Evolutionary conservation across 2,329 filamentous ascomycete genomes (phyloP).

Genomic region (Aureobasidium sp.): DNA sequence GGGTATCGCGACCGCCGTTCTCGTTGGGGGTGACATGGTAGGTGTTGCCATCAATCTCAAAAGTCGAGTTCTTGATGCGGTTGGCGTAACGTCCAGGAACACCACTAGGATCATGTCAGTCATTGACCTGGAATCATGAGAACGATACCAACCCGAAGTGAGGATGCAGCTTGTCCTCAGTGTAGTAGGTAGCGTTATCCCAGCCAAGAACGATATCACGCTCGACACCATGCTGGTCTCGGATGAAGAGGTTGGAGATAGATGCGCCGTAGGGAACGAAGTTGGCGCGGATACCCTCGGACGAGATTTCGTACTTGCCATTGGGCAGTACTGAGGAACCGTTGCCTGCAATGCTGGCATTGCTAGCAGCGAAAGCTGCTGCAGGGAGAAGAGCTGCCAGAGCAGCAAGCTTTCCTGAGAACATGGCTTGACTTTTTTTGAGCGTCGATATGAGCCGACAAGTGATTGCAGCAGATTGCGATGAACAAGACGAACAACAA

Average conservation of each 20-base stretch:
- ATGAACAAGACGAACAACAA: conserved; percentile 5
- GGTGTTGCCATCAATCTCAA: conserved; percentile 41
- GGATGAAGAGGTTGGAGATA: conserved; percentile 63
- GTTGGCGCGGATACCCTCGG: conserved; percentile 57
- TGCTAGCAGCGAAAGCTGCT: conserved; percentile 16
- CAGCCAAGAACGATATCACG: conserved; percentile 68
- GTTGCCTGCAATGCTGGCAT: conserved; percentile 21
- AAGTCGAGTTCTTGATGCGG: conserved; percentile 59
- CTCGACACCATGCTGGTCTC: conserved; percentile 60
- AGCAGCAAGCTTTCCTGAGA: conserved; percentile 13
- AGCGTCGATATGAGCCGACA: neutral
- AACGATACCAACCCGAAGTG: conserved; percentile 50
- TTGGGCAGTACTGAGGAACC: conserved; percentile 26
- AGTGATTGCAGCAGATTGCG: neutral
- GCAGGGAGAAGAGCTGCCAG: conserved; percentile 21
- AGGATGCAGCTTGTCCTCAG: conserved; percentile 56
- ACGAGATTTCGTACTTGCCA: conserved; percentile 64
- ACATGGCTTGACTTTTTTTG: neutral
- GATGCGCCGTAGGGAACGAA: conserved; percentile 72
- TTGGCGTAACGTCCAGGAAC: conserved; percentile 62
- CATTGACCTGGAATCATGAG: neutral
- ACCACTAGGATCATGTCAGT: neutral
- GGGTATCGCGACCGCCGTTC: conserved; percentile 43
- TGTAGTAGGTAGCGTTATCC: conserved; percentile 69
- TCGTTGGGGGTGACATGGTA: conserved; percentile 48